phyloP scores from a whole-genome alignment of 345 rosid genomes.

The Salix arbutifolia region DNA sequence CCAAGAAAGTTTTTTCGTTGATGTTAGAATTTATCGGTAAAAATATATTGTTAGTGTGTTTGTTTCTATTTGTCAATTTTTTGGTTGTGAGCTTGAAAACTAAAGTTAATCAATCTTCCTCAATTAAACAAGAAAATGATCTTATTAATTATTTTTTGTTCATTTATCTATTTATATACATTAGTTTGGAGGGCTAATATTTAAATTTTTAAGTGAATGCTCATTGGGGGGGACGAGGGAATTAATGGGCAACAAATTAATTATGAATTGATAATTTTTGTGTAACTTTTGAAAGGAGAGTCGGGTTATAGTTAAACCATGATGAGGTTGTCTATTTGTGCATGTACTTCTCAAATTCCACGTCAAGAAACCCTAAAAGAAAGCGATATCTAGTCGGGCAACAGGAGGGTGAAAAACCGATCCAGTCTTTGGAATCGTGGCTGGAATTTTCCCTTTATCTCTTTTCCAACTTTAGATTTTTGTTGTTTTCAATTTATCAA shows the following conservation, averaged over 20 bases:
- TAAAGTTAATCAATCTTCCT: no score
- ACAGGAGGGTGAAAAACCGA: neutral
- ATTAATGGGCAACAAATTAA: neutral
- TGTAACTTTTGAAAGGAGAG: neutral
- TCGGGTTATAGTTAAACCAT: neutral
- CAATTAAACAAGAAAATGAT: no score
- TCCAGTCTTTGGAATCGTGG: constrained; percentile 37
- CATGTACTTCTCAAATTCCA: constrained; percentile 21
- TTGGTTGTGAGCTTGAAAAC: no score
- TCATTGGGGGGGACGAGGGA: neutral
- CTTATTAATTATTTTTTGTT: no score
- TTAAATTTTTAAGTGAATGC: no score
- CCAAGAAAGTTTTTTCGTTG: no score
- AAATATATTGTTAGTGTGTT: no score
- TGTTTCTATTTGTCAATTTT: no score
- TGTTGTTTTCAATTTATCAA: constrained; percentile 40
- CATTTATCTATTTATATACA: no score
- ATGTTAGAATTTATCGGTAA: no score
- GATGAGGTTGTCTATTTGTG: constrained; percentile 1
- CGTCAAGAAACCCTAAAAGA: constrained; percentile 25
- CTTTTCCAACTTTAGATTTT: constrained; percentile 29
- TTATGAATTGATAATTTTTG: no score
- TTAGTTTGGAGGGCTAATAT: neutral
- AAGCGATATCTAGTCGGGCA: constrained; percentile 5
- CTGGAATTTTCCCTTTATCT: constrained; percentile 37